Conservation (phyloP, 2,329 filamentous ascomycete genomes). For the Whalleya microplaca region DNA sequence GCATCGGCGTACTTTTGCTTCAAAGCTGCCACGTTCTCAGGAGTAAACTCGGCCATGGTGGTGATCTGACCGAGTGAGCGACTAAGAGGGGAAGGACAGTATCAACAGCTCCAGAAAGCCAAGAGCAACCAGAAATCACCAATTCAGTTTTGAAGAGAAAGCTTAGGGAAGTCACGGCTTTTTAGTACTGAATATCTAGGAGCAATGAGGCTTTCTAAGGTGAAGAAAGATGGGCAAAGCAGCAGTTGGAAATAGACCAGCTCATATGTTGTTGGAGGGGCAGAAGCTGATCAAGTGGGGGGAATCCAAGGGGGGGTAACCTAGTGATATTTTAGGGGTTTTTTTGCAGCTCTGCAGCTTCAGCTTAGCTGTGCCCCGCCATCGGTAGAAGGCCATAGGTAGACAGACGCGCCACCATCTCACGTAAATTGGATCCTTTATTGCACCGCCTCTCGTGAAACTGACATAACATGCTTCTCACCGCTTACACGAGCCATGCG, state of each 20-base stretch:
- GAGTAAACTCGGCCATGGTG: constrained; percentile 55
- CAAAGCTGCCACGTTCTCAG: constrained; percentile 69
- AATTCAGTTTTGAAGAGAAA: not conserved
- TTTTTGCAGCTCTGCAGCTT: constrained; percentile 16
- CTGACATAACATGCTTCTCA: constrained; percentile 15
- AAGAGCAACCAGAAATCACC: not conserved
- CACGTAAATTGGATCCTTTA: constrained; percentile 3
- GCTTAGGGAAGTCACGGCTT: not conserved
- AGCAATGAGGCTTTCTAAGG: not conserved
- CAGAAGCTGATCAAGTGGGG: constrained; percentile 17
- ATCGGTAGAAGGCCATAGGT: constrained; percentile 3
- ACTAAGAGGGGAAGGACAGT: not conserved
- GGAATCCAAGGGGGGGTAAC: constrained; percentile 5
- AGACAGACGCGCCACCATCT: constrained; percentile 7
- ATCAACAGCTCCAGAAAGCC: not conserved
- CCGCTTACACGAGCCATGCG: constrained; percentile 23
- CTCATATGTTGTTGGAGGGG: constrained; percentile 17
- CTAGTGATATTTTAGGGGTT: constrained; percentile 16
- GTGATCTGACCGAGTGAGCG: not conserved
- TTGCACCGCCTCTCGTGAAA: not conserved
- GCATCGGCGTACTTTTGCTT: constrained; percentile 74
- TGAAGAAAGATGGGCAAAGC: constrained; percentile 6
- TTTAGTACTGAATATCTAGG: not conserved
- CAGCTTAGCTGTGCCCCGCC: constrained; percentile 24
- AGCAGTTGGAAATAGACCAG: constrained; percentile 14